Evolutionary conservation across 306 rosid species (phyloP).

Genomic region (Vigna unguiculata): DNA sequence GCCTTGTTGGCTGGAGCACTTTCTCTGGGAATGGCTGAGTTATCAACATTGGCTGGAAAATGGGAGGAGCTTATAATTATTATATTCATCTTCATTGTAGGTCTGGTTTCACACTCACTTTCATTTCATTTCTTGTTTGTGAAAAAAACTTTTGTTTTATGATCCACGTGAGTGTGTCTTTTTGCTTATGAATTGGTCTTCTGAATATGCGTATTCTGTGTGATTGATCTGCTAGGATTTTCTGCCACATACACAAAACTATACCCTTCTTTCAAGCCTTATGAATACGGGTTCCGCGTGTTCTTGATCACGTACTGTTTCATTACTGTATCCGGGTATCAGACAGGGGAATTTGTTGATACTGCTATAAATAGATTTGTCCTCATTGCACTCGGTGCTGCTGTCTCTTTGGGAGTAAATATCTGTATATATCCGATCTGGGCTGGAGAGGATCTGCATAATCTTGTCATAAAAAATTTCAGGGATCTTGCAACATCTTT

Average conservation of each 20-base stretch:
- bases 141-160: neutral
- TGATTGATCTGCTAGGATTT: conserved; percentile 61
- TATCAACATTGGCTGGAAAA: conserved; percentile 70
- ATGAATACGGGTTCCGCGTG: conserved; percentile 4
- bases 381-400: conserved; percentile 83
- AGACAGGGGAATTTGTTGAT: neutral
- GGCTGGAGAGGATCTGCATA: conserved; percentile 98
- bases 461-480: conserved; percentile 27
- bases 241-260: conserved; percentile 74
- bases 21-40: conserved; percentile 76
- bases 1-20: conserved; percentile 93
- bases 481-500: conserved; percentile 15
- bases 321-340: conserved; percentile 7
- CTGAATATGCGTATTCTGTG: conserved; percentile 42
- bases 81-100: conserved; percentile 66
- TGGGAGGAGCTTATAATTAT: conserved; percentile 76
- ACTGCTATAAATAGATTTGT: neutral
- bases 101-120: conserved; percentile 44
- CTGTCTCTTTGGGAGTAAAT: conserved; percentile 80
- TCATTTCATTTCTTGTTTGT: conserved; percentile 4
- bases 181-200: conserved; percentile 22
- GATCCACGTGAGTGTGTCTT: neutral
- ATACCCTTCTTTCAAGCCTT: conserved; percentile 43
- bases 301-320: conserved; percentile 22
- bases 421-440: conserved; percentile 84